A percentile compares a stretch with the other conserved stretches of the same genome.
Conservation (phyloP, 176 grass and related monocot genomes). For the Bromus sterilis region DNA sequence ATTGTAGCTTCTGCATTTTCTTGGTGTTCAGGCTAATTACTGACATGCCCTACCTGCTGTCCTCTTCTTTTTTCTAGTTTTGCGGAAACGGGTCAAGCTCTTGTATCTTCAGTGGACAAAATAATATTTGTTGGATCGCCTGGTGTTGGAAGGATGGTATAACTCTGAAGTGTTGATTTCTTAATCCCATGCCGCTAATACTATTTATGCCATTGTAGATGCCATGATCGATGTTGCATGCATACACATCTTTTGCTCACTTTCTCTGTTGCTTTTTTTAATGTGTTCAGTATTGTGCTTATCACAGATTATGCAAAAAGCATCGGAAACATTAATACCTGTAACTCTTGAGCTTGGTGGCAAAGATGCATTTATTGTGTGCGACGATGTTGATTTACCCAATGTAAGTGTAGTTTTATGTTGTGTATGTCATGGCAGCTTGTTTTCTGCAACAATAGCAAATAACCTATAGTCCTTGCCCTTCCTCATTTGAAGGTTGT, state of each 20-base stretch:
- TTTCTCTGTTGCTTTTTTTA: neutral
- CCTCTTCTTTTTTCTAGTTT: conserved; percentile 46
- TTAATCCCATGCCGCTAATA: neutral
- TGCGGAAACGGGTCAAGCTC: conserved; percentile 92
- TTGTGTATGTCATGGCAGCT: neutral
- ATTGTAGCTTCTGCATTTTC: conserved; percentile 6
- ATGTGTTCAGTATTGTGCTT: conserved; percentile 14
- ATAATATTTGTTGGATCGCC: conserved; percentile 99
- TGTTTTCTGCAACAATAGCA: neutral
- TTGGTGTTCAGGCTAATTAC: neutral
- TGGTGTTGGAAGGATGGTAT: conserved; percentile 95
- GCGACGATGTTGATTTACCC: conserved; percentile 94
- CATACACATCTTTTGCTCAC: neutral
- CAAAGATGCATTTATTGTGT: conserved; percentile 99
- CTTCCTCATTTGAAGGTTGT: conserved; percentile 58
- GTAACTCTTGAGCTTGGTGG: conserved; percentile 96
- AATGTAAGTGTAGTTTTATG: conserved; percentile 51
- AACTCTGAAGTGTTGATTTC: conserved; percentile 13
- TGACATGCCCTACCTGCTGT: neutral
- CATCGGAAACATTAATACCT: conserved; percentile 90
- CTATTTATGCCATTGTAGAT: neutral
- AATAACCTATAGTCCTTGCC: conserved; percentile 9
- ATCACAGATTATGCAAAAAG: conserved; percentile 89
- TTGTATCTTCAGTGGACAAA: conserved; percentile 96
- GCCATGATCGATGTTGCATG: neutral